Base-by-base conservation (phyloP, 1,284 basidiomycete species). In the Ganoderma sp. region DNA sequence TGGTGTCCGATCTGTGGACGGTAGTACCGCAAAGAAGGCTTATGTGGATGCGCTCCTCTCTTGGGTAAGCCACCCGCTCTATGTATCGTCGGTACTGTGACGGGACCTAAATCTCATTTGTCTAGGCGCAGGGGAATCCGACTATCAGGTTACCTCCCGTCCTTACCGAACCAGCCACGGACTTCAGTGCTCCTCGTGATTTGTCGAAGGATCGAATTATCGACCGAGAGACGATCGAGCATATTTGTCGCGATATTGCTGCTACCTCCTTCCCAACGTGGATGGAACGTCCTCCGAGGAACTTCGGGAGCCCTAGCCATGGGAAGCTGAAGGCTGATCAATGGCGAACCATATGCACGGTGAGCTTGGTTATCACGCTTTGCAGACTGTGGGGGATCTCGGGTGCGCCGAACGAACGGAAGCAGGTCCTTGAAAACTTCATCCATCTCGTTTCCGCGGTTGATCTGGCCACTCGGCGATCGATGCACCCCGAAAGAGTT, bases 261-360 rank as follows among this genome's bases (percentile, higher is more conserved):
- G 25, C 41, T 0, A 73, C 77, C 0, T 15, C 48, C 0, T 67
- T 80, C 0, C 81, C 82, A 0, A 75, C 76, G 6, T 81, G 79
- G 78, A 59, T 79, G 0, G 66, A 73, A 3, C 52, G 39, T 3
- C 76, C 77, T 1, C 80, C 81, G 4, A 52, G 41, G 9, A 73
- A 77, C 48, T 74, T 79, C 10, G 81, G 82, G 0, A 76, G 73
- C 37, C 66, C 71, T 0, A 64, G 63, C 2, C 72, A 74, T 22
- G 80, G 82, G 1, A 81, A 81, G 52, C 75, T 81, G n/a, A 77
- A 67, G 34, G 82, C 82, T 1, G 81, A 83, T 63, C 75, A 82
- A 57, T 84, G 81, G 81, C 69, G 76, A 2, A 70, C 65, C 2
- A 65, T 75, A 5, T 72, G 73, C 59, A 75, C 75, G 0, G 64